These are phyloP conservation scores for Candida hungchunana DNA, from an alignment of 805 yeast genomes.

Conservation along the genomic window DNA sequence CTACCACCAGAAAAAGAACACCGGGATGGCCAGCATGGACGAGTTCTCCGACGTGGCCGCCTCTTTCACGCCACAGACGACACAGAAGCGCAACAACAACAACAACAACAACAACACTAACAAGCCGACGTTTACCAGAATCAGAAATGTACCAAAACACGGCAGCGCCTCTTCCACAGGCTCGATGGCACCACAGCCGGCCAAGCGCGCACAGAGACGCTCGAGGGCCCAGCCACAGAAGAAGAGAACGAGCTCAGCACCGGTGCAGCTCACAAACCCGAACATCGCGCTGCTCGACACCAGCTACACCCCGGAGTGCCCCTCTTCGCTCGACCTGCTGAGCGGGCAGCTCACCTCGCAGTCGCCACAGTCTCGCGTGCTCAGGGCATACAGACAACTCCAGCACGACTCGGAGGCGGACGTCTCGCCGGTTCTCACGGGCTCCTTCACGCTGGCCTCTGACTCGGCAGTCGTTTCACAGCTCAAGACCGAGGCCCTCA, in stretches of 20 bases:
- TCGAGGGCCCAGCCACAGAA: slow-evolving; percentile 8
- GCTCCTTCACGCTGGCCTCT: slow-evolving; percentile 11
- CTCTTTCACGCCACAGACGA: too few relatives aligned
- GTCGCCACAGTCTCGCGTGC: slow-evolving; percentile 18
- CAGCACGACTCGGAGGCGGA: slow-evolving; percentile 13
- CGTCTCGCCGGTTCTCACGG: slow-evolving; percentile 18
- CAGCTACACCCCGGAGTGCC: slow-evolving; percentile 18
- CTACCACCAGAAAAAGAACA: slow-evolving; percentile 1
- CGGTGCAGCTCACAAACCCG: slow-evolving; percentile 11
- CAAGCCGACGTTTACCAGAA: too few relatives aligned
- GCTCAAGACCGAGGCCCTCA: slow-evolving; percentile 18
- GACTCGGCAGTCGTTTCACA: slow-evolving; percentile 9
- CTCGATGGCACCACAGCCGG: slow-evolving; percentile 8
- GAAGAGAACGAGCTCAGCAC: not conserved
- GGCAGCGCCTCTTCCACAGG: too few relatives aligned
- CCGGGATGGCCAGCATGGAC: too few relatives aligned
- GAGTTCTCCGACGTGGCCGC: too few relatives aligned
- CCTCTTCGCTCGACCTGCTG: slow-evolving; percentile 12
- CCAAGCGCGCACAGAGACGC: too few relatives aligned
- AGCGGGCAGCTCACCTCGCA: slow-evolving; percentile 21
- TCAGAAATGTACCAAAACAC: slow-evolving; percentile 4
- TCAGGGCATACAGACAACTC: slow-evolving; percentile 20
- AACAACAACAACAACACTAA: slow-evolving; percentile 5
- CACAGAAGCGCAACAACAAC: too few relatives aligned
- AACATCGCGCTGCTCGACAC: slow-evolving; percentile 17